These are phyloP conservation scores for Kwoniella sp. DNA, from an alignment of 768 basidiomycete species.

Conservation along the genomic window DNA sequence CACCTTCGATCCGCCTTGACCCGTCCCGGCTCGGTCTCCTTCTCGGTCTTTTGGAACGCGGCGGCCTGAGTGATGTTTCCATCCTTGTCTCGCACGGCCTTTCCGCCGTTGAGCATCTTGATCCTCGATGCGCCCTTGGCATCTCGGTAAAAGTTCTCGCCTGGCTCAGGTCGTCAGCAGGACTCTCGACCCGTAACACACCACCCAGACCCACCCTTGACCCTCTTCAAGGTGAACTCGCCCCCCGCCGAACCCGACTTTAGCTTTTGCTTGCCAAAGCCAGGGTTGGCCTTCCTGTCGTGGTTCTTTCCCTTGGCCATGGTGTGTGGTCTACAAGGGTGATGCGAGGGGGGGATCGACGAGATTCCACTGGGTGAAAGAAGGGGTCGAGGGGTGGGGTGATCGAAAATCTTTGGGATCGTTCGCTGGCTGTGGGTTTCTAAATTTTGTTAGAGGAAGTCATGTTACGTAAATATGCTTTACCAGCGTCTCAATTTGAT, in stretches of 20 bases:
- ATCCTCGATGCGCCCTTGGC: conserved; percentile 77
- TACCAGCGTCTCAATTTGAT: neutral
- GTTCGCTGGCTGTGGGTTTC: neutral
- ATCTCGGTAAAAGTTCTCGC: conserved; percentile 98
- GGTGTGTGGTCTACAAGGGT: conserved; percentile 2
- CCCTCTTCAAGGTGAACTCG: conserved; percentile 50
- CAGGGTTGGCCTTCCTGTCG: conserved; percentile 39
- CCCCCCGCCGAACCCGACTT: conserved; percentile 34
- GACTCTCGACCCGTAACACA: neutral
- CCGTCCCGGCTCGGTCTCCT: conserved; percentile 79
- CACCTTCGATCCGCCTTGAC: conserved; percentile 93
- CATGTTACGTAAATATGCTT: neutral
- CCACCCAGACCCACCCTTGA: conserved; percentile 46
- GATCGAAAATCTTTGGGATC: conserved; percentile 2
- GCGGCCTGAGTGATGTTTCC: conserved; percentile 92
- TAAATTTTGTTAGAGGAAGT: conserved; percentile 7
- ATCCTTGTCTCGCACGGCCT: conserved; percentile 81
- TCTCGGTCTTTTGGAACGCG: conserved; percentile 92
- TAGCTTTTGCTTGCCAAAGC: conserved; percentile 44
- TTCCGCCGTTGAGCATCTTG: conserved; percentile 90
- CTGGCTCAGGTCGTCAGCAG: conserved; percentile 42
- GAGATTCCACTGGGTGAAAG: no score
- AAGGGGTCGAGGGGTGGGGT: neutral
- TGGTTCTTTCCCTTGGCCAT: conserved; percentile 51
- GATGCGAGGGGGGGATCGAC: neutral